Percentiles rank a stretch among this genome's conserved stretches.
Conservation (phyloP, 2,329 filamentous ascomycete species). For the Cladophialophora psammophila region DNA sequence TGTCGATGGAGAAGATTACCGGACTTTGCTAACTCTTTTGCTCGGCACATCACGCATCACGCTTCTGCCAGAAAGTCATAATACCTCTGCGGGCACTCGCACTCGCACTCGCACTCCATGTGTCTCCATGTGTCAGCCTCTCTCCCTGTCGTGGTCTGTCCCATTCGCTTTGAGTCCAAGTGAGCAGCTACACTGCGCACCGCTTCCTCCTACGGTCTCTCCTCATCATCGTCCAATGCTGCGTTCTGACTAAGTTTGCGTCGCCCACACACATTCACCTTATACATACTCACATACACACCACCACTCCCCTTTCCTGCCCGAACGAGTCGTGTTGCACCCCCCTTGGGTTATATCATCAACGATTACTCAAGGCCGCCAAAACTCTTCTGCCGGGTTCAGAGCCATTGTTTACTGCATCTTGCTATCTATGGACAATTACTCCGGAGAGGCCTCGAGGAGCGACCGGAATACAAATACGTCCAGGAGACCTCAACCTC, state of each 20-base stretch:
- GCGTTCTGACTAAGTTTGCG: constrained; percentile 37
- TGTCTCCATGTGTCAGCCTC: constrained; percentile 30
- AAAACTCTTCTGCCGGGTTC: constrained; percentile 1
- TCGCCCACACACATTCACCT: not conserved
- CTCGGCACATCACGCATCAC: constrained; percentile 26
- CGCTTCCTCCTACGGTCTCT: constrained; percentile 22
- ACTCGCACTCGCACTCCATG: not conserved
- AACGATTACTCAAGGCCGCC: constrained; percentile 33
- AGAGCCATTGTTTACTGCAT: constrained; percentile 11
- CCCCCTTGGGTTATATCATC: constrained; percentile 35
- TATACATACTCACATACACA: not conserved
- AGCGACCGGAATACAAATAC: constrained; percentile 20
- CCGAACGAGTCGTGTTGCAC: constrained; percentile 23
- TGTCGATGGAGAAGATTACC: constrained; percentile 23
- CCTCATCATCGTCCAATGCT: constrained; percentile 27
- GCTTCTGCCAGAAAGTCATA: constrained; percentile 26
- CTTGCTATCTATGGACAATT: constrained; percentile 32
- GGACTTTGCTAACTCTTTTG: constrained; percentile 16
- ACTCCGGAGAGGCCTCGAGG: constrained; percentile 16
- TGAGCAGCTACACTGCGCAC: constrained; percentile 10
- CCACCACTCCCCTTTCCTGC: constrained; percentile 8
- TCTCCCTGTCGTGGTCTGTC: constrained; percentile 24
- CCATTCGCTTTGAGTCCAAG: constrained; percentile 12
- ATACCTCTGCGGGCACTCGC: constrained; percentile 25
- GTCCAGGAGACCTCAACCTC: constrained; percentile 20